Conservation (phyloP, 2,329 filamentous ascomycete genomes). For the Exophiala alcalophila region DNA sequence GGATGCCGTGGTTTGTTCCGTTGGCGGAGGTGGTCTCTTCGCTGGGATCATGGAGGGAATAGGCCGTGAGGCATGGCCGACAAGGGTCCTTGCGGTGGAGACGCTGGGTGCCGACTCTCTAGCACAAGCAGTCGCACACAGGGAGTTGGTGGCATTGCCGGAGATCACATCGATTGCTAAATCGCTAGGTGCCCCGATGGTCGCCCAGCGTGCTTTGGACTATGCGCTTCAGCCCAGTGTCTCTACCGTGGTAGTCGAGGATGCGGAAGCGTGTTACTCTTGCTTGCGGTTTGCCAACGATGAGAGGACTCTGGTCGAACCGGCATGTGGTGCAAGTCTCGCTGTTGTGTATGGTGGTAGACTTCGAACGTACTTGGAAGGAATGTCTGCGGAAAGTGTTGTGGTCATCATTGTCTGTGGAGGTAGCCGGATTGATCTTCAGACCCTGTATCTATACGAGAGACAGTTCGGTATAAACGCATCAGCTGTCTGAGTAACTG, state of each 20-base stretch:
- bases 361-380: slow-evolving; percentile 18
- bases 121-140: slow-evolving; percentile 55
- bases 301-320: slow-evolving; percentile 75
- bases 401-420: slow-evolving; percentile 86
- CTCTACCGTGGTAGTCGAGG: slow-evolving; percentile 62
- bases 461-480: slow-evolving; percentile 7
- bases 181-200: slow-evolving; percentile 68
- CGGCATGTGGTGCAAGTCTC: slow-evolving; percentile 78
- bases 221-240: slow-evolving; percentile 57
- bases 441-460: slow-evolving; percentile 46
- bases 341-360: slow-evolving; percentile 36
- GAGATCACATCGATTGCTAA: slow-evolving; percentile 74
- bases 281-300: slow-evolving; percentile 77
- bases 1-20: slow-evolving; percentile 71
- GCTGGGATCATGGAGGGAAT: slow-evolving; percentile 72
- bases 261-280: slow-evolving; percentile 75
- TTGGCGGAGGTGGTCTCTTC: slow-evolving; percentile 77
- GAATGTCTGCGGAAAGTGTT: slow-evolving; percentile 54
- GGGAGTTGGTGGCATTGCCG: slow-evolving; percentile 59
- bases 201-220: slow-evolving; percentile 65
- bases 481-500: too few species aligned
- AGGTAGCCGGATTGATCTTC: slow-evolving; percentile 63
- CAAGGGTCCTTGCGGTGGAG: slow-evolving; percentile 66
- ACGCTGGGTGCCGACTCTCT: slow-evolving; percentile 72
- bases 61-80: slow-evolving; percentile 34